Conservation (phyloP, 1,284 basidiomycete genomes). For the Ceratobasidium sp. region DNA sequence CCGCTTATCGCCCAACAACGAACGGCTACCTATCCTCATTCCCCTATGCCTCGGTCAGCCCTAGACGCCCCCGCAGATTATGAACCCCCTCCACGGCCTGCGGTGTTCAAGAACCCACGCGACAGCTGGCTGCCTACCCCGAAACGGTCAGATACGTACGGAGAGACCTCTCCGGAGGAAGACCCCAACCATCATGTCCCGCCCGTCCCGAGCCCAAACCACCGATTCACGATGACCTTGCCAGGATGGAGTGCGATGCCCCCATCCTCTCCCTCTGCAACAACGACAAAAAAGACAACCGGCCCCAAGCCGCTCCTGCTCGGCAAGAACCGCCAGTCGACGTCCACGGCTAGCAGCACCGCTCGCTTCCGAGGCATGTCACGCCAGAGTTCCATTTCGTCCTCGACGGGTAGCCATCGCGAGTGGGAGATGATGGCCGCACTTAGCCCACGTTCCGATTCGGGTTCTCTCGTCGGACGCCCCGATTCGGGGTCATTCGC, state of each 20-base stretch:
- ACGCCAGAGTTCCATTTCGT: constrained; percentile 40
- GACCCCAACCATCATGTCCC: neutral
- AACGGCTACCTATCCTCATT: neutral
- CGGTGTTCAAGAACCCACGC: constrained; percentile 29
- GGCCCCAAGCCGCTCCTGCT: constrained; percentile 40
- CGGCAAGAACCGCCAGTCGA: constrained; percentile 36
- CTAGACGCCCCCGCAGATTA: constrained; percentile 16
- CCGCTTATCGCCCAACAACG: constrained; percentile 4
- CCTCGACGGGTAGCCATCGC: constrained; percentile 30
- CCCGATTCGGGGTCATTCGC: constrained; percentile 23
- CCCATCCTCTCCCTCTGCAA: constrained; percentile 22
- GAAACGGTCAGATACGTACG: constrained; percentile 12
- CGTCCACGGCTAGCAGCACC: constrained; percentile 13
- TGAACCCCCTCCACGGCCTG: constrained; percentile 25
- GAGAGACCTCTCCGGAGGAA: constrained; percentile 20
- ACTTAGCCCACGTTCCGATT: constrained; percentile 27
- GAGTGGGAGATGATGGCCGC: constrained; percentile 27
- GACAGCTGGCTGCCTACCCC: constrained; percentile 29
- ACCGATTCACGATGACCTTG: constrained; percentile 38
- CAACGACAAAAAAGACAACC: constrained; percentile 22
- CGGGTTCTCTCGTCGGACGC: constrained; percentile 12
- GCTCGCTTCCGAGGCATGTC: constrained; percentile 36
- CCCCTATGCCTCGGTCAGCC: constrained; percentile 20
- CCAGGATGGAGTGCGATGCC: constrained; percentile 34
- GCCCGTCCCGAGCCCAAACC: constrained; percentile 16